Evolutionary conservation across 2,329 filamentous ascomycete species (phyloP).

Genomic region (Microcyclosporella mali): DNA sequence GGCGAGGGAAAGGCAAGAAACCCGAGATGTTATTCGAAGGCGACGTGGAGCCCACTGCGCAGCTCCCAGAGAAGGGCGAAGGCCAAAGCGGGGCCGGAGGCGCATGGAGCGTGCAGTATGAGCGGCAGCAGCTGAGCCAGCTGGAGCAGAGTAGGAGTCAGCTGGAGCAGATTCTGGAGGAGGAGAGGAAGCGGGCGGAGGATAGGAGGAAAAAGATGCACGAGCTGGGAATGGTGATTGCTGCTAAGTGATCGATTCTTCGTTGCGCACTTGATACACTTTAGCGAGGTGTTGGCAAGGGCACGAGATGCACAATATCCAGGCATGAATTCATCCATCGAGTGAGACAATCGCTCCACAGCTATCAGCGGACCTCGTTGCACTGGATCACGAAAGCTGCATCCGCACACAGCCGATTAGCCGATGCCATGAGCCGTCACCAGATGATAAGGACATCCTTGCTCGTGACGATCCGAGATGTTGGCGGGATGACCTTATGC

Average conservation of each 20-base stretch:
- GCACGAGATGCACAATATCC: no score
- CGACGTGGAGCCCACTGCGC: constrained; percentile 57
- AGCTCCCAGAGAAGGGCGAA: constrained; percentile 66
- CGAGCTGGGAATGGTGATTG: constrained; percentile 11
- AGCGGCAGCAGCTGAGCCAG: constrained; percentile 26
- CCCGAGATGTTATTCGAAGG: constrained; percentile 49
- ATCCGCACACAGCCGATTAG: no score
- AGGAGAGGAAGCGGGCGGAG: constrained; percentile 27
- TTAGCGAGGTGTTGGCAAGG: constrained; percentile 11
- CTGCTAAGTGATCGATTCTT: not conserved
- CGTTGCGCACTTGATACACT: not conserved
- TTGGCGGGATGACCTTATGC: no score
- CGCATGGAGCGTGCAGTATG: constrained; percentile 41
- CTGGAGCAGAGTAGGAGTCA: constrained; percentile 57
- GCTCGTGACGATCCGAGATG: no score
- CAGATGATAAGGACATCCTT: no score
- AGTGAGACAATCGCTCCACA: no score
- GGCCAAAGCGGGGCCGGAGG: constrained; percentile 57
- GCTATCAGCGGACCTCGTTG: no score
- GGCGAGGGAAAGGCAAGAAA: constrained; percentile 48
- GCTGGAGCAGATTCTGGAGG: constrained; percentile 41
- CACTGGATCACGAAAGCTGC: no score
- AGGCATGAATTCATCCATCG: no score
- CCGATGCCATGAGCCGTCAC: no score
- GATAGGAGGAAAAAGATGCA: constrained; percentile 26